Percentiles rank a stretch among this genome's conserved stretches.
phyloP scores from a whole-genome alignment of 208 protist species.

The Crithidia sp. region DNA sequence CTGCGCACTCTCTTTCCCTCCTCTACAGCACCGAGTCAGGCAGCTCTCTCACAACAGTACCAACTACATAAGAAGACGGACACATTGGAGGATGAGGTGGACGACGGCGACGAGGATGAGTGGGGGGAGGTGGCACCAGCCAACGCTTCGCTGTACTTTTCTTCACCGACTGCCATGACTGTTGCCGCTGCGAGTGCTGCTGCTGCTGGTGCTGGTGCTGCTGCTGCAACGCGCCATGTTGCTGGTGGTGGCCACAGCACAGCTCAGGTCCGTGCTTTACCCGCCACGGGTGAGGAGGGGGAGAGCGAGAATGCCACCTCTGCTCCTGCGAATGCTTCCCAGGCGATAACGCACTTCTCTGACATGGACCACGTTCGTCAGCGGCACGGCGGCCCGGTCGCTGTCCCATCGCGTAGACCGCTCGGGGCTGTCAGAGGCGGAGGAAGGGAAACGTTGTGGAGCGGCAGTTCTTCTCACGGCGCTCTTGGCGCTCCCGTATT shows the following conservation, averaged over 20 bases:
- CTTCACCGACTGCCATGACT: no score
- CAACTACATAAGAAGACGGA: conserved; percentile 32
- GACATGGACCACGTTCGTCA: conserved; percentile 21
- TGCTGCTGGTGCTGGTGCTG: no score
- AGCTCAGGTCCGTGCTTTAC: no score
- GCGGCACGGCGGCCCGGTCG: conserved; percentile 5
- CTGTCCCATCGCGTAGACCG: neutral
- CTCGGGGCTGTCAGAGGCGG: neutral
- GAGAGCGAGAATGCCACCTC: neutral
- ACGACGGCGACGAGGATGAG: neutral
- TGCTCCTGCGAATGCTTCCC: neutral
- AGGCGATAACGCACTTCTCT: neutral
- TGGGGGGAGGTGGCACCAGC: neutral
- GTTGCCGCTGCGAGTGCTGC: no score
- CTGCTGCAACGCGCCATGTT: no score
- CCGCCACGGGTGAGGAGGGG: neutral
- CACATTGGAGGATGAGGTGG: neutral
- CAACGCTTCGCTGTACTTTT: no score
- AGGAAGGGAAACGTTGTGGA: no score
- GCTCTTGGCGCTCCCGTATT: neutral
- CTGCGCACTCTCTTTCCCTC: conserved; percentile 12
- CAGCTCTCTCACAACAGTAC: conserved; percentile 4
- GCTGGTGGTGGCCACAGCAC: no score
- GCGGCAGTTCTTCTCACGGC: neutral
- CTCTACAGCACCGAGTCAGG: neutral